These are phyloP conservation scores for Venturia pyrina DNA, from an alignment of 2,329 filamentous ascomycete species.

Conservation along the genomic window DNA sequence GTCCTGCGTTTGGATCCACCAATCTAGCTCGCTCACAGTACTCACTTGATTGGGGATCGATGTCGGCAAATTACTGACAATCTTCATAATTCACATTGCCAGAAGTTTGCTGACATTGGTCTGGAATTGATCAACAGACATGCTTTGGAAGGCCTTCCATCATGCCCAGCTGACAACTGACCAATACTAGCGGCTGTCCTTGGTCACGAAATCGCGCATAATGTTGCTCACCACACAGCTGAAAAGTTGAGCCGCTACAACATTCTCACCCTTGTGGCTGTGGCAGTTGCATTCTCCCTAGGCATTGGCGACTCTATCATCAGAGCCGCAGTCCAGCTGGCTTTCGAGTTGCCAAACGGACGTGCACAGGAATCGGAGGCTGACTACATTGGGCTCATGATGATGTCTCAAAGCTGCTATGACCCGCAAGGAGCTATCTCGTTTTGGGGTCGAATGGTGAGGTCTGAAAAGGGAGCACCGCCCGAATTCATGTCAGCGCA, in stretches of 20 bases:
- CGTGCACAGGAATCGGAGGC: conserved; percentile 66
- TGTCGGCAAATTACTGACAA: no score
- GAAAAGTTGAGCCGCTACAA: conserved; percentile 48
- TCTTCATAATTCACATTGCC: no score
- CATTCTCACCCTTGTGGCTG: conserved; percentile 29
- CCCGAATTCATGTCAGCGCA: conserved; percentile 71
- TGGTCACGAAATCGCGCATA: conserved; percentile 73
- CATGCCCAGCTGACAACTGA: neutral
- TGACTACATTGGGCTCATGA: conserved; percentile 69
- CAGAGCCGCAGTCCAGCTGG: conserved; percentile 45
- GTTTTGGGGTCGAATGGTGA: conserved; percentile 54
- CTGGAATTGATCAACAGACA: no score
- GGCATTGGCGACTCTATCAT: conserved; percentile 32
- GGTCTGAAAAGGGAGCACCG: conserved; percentile 37
- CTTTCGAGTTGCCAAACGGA: conserved; percentile 58
- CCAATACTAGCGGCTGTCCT: conserved; percentile 51
- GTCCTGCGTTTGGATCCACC: no score
- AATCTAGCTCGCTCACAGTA: no score
- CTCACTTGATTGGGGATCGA: no score
- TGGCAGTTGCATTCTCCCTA: conserved; percentile 27
- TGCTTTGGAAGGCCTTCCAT: no score
- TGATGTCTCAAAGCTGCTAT: conserved; percentile 75
- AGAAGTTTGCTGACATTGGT: no score
- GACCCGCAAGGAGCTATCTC: conserved; percentile 56
- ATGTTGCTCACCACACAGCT: conserved; percentile 56